Base-by-base conservation (phyloP, 2,329 filamentous ascomycete genomes). In the Colletotrichum liriopes region DNA sequence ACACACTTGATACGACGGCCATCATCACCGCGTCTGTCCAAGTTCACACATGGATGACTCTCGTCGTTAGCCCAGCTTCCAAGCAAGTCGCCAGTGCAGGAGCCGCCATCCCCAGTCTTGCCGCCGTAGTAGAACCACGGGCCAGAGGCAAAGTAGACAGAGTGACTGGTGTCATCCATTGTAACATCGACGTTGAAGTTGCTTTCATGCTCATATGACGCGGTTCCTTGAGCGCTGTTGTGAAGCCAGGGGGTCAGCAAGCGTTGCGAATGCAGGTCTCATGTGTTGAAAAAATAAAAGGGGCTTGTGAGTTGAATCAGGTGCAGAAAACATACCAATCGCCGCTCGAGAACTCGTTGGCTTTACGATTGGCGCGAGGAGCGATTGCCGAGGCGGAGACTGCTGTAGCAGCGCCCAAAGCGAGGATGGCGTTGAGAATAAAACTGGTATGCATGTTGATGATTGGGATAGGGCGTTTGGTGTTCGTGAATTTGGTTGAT, bases 161-260 rank as follows among this genome's bases (percentile, higher is more conserved):
- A 66, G 16, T 66, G 64, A 54, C 64, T 66, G 23, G 64, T 66
- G 23, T 66, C 64, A 16, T 66, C 64, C 64, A 66, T 66, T 2
- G 64, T 66, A 29, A 66, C 64, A 32, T 66, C 64, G 1, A 66
- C 54, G 41, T 66, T 66, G 64, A 66, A 66, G 64, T 66, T 66
- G 64, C 64, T 66, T 12, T 66, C 41, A 12, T 66, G 64, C 64
- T 66, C 52, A 4, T 66, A 66, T 3, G 64, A 66, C 14, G 64
- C 64, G 23, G 64, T 66, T 7, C 64, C 64, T 16, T 66, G 64
- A 41, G 52, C 56, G 32, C 56, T 60, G 39, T 60, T 20, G 4
- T 16, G 8, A 56, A 9, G 54, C 3, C 16, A 37, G 2, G 54
- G 32, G 1, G 52, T 37, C 29, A 55, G 32, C 20, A 37, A 20